Percentiles rank a stretch among this genome's conserved stretches.
Evolutionary conservation across 768 basidiomycete genomes (phyloP).

Genomic region (Mrakia frigida): DNA sequence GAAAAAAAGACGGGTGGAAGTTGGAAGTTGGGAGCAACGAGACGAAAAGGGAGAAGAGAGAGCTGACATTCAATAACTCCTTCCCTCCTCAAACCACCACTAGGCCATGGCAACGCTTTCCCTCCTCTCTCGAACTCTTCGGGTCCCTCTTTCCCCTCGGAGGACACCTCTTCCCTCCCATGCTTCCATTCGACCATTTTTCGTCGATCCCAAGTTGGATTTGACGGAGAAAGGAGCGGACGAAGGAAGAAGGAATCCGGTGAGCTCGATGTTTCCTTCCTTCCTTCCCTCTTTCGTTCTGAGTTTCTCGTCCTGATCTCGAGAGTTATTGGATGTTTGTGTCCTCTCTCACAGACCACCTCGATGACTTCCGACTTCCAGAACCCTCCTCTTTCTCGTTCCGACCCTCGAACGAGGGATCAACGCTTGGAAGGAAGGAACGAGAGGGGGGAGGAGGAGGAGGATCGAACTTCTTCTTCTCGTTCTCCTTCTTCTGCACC

Average conservation of each 20-base stretch:
- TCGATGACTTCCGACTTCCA: background rate
- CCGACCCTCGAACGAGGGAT: background rate
- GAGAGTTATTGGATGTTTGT: background rate
- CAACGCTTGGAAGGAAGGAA: background rate
- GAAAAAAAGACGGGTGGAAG: background rate
- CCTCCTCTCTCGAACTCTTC: no score
- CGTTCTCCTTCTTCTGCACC: no score
- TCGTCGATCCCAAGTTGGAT: background rate
- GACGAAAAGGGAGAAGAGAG: background rate
- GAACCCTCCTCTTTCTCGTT: background rate
- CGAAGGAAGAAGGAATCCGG: background rate
- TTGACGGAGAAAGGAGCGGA: background rate
- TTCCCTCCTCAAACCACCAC: no score
- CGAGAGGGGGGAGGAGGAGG: background rate
- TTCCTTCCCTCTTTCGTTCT: background rate
- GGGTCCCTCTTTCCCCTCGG: no score
- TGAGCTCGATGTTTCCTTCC: constrained; percentile 1
- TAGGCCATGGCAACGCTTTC: no score
- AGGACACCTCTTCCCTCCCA: background rate
- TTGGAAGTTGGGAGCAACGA: background rate
- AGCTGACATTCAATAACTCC: background rate
- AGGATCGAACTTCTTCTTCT: no score
- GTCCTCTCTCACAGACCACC: background rate
- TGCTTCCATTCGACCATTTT: background rate
- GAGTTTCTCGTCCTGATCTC: background rate